Conservation (phyloP, 257 asterid species). For the Capsicum chinense region DNA sequence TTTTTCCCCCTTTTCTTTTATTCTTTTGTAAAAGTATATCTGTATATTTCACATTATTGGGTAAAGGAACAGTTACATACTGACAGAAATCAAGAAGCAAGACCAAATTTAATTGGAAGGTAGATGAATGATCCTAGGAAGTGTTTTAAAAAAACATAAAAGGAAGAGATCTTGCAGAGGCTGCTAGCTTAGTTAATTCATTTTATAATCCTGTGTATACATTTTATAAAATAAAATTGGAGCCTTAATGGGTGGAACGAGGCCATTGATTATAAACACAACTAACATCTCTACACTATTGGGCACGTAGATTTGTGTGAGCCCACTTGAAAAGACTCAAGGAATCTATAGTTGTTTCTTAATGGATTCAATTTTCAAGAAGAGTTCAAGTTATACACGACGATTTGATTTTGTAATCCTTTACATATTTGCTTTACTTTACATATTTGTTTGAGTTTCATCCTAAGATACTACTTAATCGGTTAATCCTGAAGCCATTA, state of each 20-base stretch:
- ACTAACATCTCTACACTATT: conserved; percentile 50
- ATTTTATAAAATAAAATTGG: conserved; percentile 21
- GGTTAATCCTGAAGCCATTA: no score
- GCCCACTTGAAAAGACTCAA: conserved; percentile 66
- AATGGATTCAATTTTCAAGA: conserved; percentile 32
- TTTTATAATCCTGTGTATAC: neutral
- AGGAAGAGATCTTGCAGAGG: conserved; percentile 41
- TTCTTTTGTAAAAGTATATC: neutral
- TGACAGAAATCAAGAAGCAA: conserved; percentile 28
- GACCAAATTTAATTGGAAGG: conserved; percentile 36
- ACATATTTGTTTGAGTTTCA: no score
- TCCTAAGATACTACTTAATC: no score
- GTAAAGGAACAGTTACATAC: conserved; percentile 31
- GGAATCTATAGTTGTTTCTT: conserved; percentile 52
- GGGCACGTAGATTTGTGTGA: conserved; percentile 75
- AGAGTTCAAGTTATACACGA: neutral
- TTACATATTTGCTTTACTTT: no score
- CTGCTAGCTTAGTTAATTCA: conserved; percentile 16
- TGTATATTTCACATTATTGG: conserved; percentile 34
- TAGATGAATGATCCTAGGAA: conserved; percentile 44
- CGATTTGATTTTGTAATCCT: no score
- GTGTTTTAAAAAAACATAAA: conserved; percentile 29
- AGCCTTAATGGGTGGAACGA: conserved; percentile 59
- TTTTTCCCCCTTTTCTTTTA: neutral
- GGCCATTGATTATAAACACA: conserved; percentile 55